Conservation (phyloP, 331 rosid species). For the Pyrus hybrid region DNA sequence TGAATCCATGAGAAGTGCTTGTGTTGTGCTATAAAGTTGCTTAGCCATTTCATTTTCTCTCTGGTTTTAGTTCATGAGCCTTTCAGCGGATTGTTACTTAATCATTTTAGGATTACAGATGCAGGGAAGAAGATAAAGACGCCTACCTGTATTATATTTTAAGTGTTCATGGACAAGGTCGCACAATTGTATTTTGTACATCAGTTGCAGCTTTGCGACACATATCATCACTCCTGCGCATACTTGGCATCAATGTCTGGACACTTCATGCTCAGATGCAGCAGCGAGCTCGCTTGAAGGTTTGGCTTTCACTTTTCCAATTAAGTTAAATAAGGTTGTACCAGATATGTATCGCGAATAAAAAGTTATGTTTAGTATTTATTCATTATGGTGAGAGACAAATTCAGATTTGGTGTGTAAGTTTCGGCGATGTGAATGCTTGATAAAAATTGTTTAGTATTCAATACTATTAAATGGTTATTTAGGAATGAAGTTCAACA, state of each 20-base stretch:
- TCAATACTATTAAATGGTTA: neutral
- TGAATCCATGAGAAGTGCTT: no score
- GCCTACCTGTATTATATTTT: slow-evolving; percentile 84
- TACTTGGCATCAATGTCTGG: slow-evolving; percentile 61
- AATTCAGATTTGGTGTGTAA: neutral
- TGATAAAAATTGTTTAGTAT: neutral
- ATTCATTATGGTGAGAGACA: neutral
- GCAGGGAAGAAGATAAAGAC: slow-evolving; percentile 92
- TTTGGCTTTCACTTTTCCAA: slow-evolving; percentile 16
- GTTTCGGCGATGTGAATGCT: neutral
- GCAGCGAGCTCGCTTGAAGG: slow-evolving; percentile 90
- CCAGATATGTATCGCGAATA: neutral
- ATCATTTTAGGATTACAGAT: slow-evolving; percentile 47
- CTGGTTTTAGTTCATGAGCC: neutral
- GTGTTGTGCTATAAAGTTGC: no score
- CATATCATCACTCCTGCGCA: slow-evolving; percentile 68
- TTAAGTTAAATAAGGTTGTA: neutral
- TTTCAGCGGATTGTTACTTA: neutral
- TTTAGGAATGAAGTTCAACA: neutral
- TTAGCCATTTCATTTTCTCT: no score
- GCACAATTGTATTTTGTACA: slow-evolving; percentile 84
- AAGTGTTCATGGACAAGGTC: slow-evolving; percentile 83
- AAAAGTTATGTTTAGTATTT: neutral
- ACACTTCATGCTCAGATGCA: slow-evolving; percentile 93
- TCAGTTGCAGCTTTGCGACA: slow-evolving; percentile 89